Base-by-base conservation (phyloP, 2,329 filamentous ascomycete genomes). In the Tolypocladium endophyticum region DNA sequence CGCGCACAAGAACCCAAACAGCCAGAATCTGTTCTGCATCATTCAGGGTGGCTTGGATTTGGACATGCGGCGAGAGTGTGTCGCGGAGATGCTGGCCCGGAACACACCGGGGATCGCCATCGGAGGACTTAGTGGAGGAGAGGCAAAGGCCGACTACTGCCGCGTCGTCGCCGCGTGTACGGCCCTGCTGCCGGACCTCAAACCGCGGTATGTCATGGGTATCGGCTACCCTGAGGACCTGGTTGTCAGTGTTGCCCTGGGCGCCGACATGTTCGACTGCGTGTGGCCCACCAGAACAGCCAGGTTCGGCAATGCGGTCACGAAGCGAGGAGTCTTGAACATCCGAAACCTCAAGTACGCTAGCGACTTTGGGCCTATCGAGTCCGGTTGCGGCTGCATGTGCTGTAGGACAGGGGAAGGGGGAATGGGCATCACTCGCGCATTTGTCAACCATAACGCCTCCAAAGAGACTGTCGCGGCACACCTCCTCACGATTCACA, bases 211-310 rank as follows among this genome's bases (percentile, higher is more conserved):
- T 75, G 93, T 99, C 60, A 99, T 99, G 95, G 94, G 94, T 23
- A 94, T 99, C 66, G 92, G 94, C 16, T 99, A 97, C 73, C 94
- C 94, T 1, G 94, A 97, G 76, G 94, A 99, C 70, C 79, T 99
- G 59, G 84, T 99, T 2, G 92, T 99, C 45, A 95, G 91, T 58
- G 87, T 97, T 4, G 94, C 94, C 1, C 81, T 99, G 0, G 94
- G 94, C 4, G 94, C 94, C 56, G 94, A 99, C 75, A 99, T 99
- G 94, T 99, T 99, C 71, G 94, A 99, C 75, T 99, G 95, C 70
- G 94, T 99, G 8, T 99, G 94, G 94, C 95, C 94, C 1, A 97
- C 94, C 5, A 82, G 94, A 58, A 99, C 94, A 41, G 94, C 94
- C 70, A 86, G 94, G 39, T 99, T 99, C 70, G 94, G 95, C 61